Evolutionary conservation across 2,329 filamentous ascomycete species (phyloP).

Genomic region (Colletotrichum acutatum): DNA sequence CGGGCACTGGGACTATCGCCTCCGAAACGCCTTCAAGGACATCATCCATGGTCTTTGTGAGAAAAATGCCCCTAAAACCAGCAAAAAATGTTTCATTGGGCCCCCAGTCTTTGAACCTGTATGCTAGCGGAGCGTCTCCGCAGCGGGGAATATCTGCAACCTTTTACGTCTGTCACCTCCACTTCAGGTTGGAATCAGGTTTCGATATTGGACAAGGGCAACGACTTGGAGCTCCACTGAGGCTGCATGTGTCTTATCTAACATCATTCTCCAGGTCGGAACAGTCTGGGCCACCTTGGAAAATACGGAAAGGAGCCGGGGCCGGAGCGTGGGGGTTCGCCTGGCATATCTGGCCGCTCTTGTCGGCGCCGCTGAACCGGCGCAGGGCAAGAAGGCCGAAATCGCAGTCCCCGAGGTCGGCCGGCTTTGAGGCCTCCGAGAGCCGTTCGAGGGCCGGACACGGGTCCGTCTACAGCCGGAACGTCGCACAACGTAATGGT

Average conservation of each 20-base stretch:
- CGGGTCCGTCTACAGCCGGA: slow-evolving; percentile 20
- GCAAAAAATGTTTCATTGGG: slow-evolving; percentile 6
- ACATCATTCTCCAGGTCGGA: background rate
- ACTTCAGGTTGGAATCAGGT: slow-evolving; percentile 33
- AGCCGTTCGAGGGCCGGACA: background rate
- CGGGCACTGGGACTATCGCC: slow-evolving; percentile 12
- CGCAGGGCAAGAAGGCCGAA: slow-evolving; percentile 22
- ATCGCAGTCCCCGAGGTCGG: slow-evolving; percentile 23
- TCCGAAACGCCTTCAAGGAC: slow-evolving; percentile 10
- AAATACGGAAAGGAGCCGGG: slow-evolving; percentile 9
- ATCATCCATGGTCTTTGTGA: background rate
- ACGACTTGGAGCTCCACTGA: background rate
- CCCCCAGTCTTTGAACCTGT: background rate
- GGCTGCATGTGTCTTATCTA: slow-evolving; percentile 21
- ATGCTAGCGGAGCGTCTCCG: slow-evolving; percentile 23
- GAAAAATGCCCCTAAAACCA: background rate
- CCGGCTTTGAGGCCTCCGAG: slow-evolving; percentile 10
- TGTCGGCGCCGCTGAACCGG: slow-evolving; percentile 5
- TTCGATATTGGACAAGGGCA: slow-evolving; percentile 31
- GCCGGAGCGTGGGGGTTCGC: slow-evolving; percentile 18
- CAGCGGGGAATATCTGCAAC: slow-evolving; percentile 28
- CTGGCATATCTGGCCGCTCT: background rate
- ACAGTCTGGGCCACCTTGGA: background rate
- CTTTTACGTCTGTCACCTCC: slow-evolving; percentile 23
- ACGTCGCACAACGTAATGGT: background rate